Evolutionary conservation across 1,284 basidiomycete genomes (phyloP), one percentile per base, ranked within the genome.

Genomic region (Nidula niveotomentosa): DNA sequence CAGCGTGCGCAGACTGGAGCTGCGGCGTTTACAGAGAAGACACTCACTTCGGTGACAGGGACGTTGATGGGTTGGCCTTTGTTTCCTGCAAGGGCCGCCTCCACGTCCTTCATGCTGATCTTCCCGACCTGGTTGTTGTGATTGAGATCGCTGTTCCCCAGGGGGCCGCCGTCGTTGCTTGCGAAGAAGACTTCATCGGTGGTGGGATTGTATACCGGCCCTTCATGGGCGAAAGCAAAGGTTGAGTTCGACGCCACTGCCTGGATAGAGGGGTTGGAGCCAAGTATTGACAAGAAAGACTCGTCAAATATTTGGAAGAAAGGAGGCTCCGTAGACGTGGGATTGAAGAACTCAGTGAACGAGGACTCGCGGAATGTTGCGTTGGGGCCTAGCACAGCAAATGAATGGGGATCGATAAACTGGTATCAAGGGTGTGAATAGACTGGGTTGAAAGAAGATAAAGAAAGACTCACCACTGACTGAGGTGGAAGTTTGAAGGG

Each of bases 151-250:
- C 72, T 75, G 62, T 65, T 65, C 44, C 79, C 68, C 5, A 76
- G 65, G 34, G 73, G 30, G 3, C 77, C 78, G 2, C 80, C 80
- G 53, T 71, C 71, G 48, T 75, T 80, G 58, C 78, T 79, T 10
- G 72, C 66, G 53, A 83, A 83, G 63, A 76, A 81, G 6, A 91
- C 71, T 56, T 84, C 80, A 59, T 90, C 80, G 10, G 83, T 85
- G 12, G 71, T 73, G 1, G 81, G 71, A 7, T 80, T 70, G 69
- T 84, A 90, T 1, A 90, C 77, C 0, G 84, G 85, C 2, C 88
- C 90, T 68, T 92, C 90, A 61, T 91, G 90, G 18, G 88, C 89
- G 58, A 90, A 82, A 0, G 86, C 83, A 63, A 81, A 88, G n/a
- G 78, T 79, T 1, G 76, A 71, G 58, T 84, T 81, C 1, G 77